phyloP scores from a whole-genome alignment of 352 stramenopile species.

The Globisporangium cylindrosporum region DNA sequence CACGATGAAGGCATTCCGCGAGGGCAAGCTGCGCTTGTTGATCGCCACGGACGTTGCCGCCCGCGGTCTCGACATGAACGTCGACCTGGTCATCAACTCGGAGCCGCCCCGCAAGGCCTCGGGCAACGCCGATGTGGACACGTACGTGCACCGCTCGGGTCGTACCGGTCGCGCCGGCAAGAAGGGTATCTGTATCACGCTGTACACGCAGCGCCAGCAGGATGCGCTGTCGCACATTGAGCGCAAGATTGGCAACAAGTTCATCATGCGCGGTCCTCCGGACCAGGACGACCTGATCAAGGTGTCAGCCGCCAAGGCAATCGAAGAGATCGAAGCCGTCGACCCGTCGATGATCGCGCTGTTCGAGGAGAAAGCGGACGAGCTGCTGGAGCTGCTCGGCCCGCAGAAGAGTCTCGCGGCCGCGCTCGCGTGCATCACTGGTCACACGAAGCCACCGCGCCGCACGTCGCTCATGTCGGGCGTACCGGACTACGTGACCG shows the following conservation, averaged over 20 bases:
- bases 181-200: slow-evolving; percentile 96
- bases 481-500: slow-evolving; percentile 87
- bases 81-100: slow-evolving; percentile 96
- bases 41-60: slow-evolving; percentile 97
- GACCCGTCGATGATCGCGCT: slow-evolving; percentile 71
- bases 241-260: slow-evolving; percentile 87
- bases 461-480: slow-evolving; percentile 88
- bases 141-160: slow-evolving; percentile 98
- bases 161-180: slow-evolving; percentile 95
- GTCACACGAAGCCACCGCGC: slow-evolving; percentile 78
- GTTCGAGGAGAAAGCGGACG: slow-evolving; percentile 65
- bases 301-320: slow-evolving; percentile 75
- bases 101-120: slow-evolving; percentile 85
- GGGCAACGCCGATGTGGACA: slow-evolving; percentile 92
- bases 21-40: slow-evolving; percentile 92
- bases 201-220: slow-evolving; percentile 89
- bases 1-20: slow-evolving; percentile 96
- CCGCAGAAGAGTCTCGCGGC: slow-evolving; percentile 69
- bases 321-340: slow-evolving; percentile 82
- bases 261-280: slow-evolving; percentile 83
- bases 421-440: slow-evolving; percentile 88
- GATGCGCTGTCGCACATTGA: slow-evolving; percentile 83
- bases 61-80: slow-evolving; percentile 96
- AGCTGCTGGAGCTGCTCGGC: slow-evolving; percentile 62
- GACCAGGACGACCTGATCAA: slow-evolving; percentile 87